phyloP scores from a whole-genome alignment of 805 yeast genomes.

The Lachancea waltii region DNA sequence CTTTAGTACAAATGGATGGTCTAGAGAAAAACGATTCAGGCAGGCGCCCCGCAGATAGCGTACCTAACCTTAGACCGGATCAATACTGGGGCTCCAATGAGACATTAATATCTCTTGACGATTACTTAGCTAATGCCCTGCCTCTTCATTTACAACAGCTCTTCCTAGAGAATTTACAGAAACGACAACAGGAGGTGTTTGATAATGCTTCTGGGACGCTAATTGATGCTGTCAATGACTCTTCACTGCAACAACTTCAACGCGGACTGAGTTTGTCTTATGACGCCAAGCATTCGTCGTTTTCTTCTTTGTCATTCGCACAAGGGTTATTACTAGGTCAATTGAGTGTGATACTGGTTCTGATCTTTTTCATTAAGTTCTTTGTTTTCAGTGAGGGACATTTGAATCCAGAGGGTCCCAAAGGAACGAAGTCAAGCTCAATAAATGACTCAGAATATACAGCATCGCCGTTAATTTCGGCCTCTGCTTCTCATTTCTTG shows the following conservation, averaged over 20 bases:
- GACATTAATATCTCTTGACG: constrained; percentile 33
- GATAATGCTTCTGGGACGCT: constrained; percentile 10
- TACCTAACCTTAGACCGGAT: background rate
- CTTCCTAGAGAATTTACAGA: constrained; percentile 20
- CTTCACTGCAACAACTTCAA: constrained; percentile 6
- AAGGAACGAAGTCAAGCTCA: constrained; percentile 29
- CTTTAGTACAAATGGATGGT: background rate
- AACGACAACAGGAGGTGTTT: constrained; percentile 11
- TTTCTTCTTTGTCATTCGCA: constrained; percentile 57
- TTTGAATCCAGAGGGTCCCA: constrained; percentile 28
- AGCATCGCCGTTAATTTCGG: constrained; percentile 12
- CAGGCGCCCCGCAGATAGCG: background rate
- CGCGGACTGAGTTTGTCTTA: background rate
- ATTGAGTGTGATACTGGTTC: constrained; percentile 56
- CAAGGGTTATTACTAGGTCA: constrained; percentile 74
- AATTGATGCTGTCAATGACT: constrained; percentile 6
- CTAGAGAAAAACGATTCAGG: background rate
- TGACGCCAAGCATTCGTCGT: constrained; percentile 7
- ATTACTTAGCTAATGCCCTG: constrained; percentile 30
- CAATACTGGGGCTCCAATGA: constrained; percentile 6
- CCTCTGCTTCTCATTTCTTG: constrained; percentile 10
- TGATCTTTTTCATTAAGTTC: constrained; percentile 62
- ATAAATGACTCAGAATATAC: constrained; percentile 12
- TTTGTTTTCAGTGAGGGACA: constrained; percentile 65
- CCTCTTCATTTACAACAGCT: constrained; percentile 34